Percentiles rank a stretch among this genome's conserved stretches.
These are phyloP conservation scores for Pseudogymnoascus sp. DNA, from an alignment of 2,329 filamentous ascomycete species.

Conservation along the genomic window DNA sequence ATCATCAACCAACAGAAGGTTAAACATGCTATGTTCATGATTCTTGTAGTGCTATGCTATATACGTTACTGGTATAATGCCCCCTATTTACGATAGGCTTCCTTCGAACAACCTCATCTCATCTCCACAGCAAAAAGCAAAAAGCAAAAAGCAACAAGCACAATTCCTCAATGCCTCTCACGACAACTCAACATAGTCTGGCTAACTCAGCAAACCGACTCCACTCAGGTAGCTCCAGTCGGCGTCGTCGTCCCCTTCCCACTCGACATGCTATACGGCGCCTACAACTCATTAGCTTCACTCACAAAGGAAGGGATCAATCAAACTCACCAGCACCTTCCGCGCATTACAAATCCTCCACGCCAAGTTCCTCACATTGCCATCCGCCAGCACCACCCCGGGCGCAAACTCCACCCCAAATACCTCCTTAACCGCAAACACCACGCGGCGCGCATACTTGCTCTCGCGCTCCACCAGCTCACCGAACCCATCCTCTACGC, in stretches of 20 bases:
- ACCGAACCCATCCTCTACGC: conserved; percentile 75
- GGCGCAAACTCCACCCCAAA: conserved; percentile 94
- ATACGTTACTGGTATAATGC: conserved; percentile 6
- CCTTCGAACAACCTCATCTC: not conserved
- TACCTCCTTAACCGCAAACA: conserved; percentile 94
- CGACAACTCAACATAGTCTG: conserved; percentile 2
- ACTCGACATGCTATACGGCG: conserved; percentile 26
- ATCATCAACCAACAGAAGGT: not conserved
- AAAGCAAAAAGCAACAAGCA: not conserved
- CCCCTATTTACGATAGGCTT: not conserved
- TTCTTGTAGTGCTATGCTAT: conserved; percentile 6
- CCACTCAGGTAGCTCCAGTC: not conserved
- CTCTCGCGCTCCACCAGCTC: conserved; percentile 76
- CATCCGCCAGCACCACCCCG: conserved; percentile 85
- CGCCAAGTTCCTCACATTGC: conserved; percentile 80
- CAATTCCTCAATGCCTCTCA: not conserved
- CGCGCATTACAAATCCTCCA: conserved; percentile 96
- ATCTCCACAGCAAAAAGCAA: conserved; percentile 1
- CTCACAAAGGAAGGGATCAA: not conserved
- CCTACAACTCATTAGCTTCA: conserved; percentile 4
- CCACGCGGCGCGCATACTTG: conserved; percentile 83
- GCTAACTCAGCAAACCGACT: not conserved
- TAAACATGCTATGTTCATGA: conserved; percentile 4
- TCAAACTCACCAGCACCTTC: conserved; percentile 71
- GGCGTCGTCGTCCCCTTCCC: conserved; percentile 26